Conservation (phyloP, 352 stramenopile genomes). For the Chrysophaeum taylorii region DNA sequence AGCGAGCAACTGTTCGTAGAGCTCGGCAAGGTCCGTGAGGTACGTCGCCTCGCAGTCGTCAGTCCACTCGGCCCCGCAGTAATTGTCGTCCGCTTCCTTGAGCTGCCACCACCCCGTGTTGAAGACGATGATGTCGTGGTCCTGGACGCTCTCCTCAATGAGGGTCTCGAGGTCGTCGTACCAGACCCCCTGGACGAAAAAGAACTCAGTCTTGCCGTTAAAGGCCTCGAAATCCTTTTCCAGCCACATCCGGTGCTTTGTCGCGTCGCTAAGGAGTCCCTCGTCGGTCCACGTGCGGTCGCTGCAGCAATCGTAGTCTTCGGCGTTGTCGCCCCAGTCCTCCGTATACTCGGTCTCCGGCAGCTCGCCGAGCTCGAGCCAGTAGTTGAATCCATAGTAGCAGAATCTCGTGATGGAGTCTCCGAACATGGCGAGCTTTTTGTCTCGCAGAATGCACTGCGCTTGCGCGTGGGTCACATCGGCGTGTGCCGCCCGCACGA, state of each 20-base stretch:
- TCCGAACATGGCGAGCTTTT: background rate
- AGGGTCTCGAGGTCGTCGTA: background rate
- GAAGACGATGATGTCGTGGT: background rate
- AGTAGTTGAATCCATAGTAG: background rate
- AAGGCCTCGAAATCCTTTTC: background rate
- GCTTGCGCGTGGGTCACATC: background rate
- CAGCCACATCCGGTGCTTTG: background rate
- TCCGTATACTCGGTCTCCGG: background rate
- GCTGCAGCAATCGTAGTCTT: background rate
- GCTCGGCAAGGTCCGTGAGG: too few relatives aligned
- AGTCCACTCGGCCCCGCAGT: too few relatives aligned
- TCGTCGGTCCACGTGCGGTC: background rate
- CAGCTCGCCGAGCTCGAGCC: background rate
- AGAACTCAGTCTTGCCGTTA: slow-evolving; percentile 2
- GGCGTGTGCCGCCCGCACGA: too few relatives aligned
- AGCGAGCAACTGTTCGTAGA: background rate
- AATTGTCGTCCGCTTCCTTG: background rate
- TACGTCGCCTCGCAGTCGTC: background rate
- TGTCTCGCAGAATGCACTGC: background rate
- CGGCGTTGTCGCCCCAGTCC: background rate
- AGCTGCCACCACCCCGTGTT: slow-evolving; percentile 7
- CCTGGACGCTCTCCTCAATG: background rate
- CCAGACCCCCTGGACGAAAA: background rate
- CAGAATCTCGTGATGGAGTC: background rate
- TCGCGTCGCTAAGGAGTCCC: background rate